phyloP scores from a whole-genome alignment of 257 asterid species.

The Ehretia macrophylla region DNA sequence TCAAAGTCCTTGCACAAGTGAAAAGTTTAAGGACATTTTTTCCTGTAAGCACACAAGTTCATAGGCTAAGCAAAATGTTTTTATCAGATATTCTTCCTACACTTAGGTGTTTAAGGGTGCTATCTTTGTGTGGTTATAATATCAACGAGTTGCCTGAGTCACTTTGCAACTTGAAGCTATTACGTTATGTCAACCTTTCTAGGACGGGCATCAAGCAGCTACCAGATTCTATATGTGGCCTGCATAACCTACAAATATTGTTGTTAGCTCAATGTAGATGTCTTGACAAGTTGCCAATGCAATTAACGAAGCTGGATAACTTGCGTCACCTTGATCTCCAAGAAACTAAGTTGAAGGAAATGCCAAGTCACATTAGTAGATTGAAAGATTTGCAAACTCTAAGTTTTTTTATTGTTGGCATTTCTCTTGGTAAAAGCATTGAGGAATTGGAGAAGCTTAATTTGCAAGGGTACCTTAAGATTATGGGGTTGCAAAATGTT shows the following conservation, averaged over 20 bases:
- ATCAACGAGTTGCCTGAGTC: slow-evolving; percentile 47
- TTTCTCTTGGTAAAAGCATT: slow-evolving; percentile 3
- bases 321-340: slow-evolving; percentile 7
- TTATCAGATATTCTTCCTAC: too few relatives aligned
- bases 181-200: slow-evolving; percentile 52
- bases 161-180: slow-evolving; percentile 41
- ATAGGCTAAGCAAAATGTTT: neutral
- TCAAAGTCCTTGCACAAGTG: slow-evolving; percentile 25
- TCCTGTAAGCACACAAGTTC: slow-evolving; percentile 35
- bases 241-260: slow-evolving; percentile 27
- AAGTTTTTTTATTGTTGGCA: neutral
- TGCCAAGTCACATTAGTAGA: slow-evolving; percentile 1
- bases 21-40: slow-evolving; percentile 51
- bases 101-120: slow-evolving; percentile 38
- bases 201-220: slow-evolving; percentile 39
- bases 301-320: neutral
- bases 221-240: slow-evolving; percentile 38
- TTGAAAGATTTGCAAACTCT: slow-evolving; percentile 1
- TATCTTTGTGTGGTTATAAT: slow-evolving; percentile 52
- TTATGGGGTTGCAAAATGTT: slow-evolving; percentile 13
- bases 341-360: neutral
- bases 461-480: neutral
- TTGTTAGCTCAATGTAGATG: neutral
- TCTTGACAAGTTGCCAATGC: slow-evolving; percentile 3
- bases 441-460: slow-evolving; percentile 7